phyloP scores from a whole-genome alignment of 164 flowering plant genomes.

The Paratinospora sagittata region DNA sequence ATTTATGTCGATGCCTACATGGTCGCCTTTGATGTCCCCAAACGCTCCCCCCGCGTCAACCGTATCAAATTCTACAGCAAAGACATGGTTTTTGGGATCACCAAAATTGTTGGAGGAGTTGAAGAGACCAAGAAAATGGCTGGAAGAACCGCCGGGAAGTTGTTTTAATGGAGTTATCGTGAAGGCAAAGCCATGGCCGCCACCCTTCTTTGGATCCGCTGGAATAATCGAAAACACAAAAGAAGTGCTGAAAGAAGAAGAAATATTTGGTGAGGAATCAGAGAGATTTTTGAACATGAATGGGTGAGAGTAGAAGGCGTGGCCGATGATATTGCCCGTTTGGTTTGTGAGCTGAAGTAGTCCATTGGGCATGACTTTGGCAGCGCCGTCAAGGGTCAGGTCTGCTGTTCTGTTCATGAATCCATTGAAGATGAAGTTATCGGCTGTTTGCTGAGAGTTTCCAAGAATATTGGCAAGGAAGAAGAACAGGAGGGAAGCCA shows the following conservation, averaged over 20 bases:
- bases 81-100: no score
- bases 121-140: slow-evolving; percentile 41
- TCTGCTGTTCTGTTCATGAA: slow-evolving; percentile 23
- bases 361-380: no score
- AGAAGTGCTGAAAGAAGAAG: slow-evolving; percentile 42
- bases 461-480: neutral
- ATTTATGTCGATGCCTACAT: no score
- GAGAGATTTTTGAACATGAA: slow-evolving; percentile 9
- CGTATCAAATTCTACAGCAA: no score
- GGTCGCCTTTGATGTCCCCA: no score
- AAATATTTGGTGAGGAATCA: neutral
- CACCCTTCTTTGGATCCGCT: no score
- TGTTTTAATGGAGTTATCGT: slow-evolving; percentile 25
- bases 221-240: no score
- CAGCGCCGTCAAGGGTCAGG: slow-evolving; percentile 15
- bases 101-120: slow-evolving; percentile 15
- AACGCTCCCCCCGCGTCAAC: no score
- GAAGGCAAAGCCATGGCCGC: no score
- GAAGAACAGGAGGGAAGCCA: neutral
- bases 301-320: slow-evolving; percentile 34
- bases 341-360: no score
- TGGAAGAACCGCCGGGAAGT: slow-evolving; percentile 22
- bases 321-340: slow-evolving; percentile 29
- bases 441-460: no score
- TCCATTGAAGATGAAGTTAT: slow-evolving; percentile 16